Evolutionary conservation across 208 protist genomes (phyloP).

Genomic region (Leishmania braziliensis): DNA sequence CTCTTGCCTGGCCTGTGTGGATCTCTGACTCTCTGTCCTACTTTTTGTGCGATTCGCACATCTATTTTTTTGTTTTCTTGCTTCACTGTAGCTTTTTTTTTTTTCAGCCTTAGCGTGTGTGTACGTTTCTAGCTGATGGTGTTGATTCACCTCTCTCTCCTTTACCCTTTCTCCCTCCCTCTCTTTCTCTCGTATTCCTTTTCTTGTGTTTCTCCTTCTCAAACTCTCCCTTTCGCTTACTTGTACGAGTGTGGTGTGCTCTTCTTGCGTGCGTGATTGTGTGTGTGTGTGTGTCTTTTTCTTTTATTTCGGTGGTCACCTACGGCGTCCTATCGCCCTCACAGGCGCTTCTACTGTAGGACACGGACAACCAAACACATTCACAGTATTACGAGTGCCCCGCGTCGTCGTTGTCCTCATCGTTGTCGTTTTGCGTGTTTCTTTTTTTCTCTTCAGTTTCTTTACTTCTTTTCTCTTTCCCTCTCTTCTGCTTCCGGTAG

Average conservation of each 20-base stretch:
- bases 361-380: background rate
- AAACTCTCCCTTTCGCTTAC: background rate
- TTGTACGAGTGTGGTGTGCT: slow-evolving; percentile 1
- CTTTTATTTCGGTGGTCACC: background rate
- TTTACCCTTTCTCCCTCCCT: too few relatives aligned
- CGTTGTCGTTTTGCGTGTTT: background rate
- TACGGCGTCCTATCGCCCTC: background rate
- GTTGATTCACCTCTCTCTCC: background rate
- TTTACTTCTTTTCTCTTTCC: background rate
- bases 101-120: background rate
- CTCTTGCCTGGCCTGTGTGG: background rate
- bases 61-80: background rate
- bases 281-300: background rate
- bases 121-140: background rate
- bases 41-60: background rate
- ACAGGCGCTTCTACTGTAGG: background rate
- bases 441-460: background rate
- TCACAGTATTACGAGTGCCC: background rate
- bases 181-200: background rate
- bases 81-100: background rate
- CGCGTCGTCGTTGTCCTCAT: background rate
- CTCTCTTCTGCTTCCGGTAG: background rate
- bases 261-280: background rate
- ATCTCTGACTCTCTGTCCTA: background rate
- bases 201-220: background rate